These are phyloP conservation scores for Tylopilus intermedius DNA, from an alignment of 768 basidiomycete genomes.

Conservation along the genomic window DNA sequence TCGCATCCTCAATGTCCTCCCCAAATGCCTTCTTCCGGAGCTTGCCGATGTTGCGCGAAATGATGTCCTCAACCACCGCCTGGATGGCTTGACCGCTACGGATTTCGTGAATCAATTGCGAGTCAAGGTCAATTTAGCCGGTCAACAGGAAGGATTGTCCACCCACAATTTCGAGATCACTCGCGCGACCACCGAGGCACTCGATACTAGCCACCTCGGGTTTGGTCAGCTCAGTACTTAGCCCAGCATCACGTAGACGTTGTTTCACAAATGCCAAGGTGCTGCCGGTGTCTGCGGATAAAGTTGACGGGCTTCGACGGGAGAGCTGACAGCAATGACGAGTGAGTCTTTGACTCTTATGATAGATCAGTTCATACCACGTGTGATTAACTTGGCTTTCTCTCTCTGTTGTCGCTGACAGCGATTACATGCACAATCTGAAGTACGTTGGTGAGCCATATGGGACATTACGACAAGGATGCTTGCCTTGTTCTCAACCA, in stretches of 20 bases:
- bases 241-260: constrained; percentile 59
- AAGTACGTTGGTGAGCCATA: not conserved
- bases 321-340: constrained; percentile 47
- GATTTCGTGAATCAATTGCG: constrained; percentile 80
- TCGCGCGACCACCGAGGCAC: constrained; percentile 84
- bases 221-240: constrained; percentile 48
- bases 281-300: constrained; percentile 75
- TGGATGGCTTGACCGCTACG: constrained; percentile 64
- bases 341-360: not conserved
- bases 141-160: not conserved
- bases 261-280: constrained; percentile 78
- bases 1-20: constrained; percentile 86
- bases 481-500: constrained; percentile 75
- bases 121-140: not conserved
- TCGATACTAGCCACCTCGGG: constrained; percentile 58
- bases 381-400: constrained; percentile 77
- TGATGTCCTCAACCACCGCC: constrained; percentile 88
- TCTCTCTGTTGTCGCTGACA: constrained; percentile 85
- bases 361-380: constrained; percentile 42
- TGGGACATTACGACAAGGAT: not conserved
- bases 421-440: constrained; percentile 91
- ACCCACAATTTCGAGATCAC: constrained; percentile 79
- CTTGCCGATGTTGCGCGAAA: constrained; percentile 72
- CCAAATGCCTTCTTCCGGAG: constrained; percentile 90
- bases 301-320: constrained; percentile 78